These are phyloP conservation scores for Coprinopsis strossmayeri DNA, from an alignment of 768 basidiomycete species.

Conservation along the genomic window DNA sequence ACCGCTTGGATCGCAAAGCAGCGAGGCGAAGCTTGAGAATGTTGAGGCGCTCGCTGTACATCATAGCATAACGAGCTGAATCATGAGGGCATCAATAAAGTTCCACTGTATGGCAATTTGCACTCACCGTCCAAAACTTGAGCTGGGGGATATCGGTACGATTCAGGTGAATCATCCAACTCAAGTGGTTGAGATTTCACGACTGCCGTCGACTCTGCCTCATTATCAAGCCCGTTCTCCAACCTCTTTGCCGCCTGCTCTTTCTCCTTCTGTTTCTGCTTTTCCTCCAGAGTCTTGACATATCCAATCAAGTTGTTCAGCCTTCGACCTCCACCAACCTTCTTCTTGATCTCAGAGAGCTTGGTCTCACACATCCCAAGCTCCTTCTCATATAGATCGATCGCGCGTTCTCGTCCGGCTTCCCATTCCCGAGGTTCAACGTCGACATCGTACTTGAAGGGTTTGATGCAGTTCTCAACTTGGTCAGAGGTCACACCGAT, in stretches of 20 bases:
- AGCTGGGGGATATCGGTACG: constrained; percentile 87
- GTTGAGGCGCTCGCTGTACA: constrained; percentile 75
- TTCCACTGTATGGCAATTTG: too few relatives aligned
- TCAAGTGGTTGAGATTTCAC: constrained; percentile 15
- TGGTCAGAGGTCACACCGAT: constrained; percentile 95
- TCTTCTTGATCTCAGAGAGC: constrained; percentile 78
- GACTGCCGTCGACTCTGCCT: constrained; percentile 12
- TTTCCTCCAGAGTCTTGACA: constrained; percentile 77
- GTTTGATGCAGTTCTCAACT: constrained; percentile 99
- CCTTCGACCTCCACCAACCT: constrained; percentile 83
- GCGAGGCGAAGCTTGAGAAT: constrained; percentile 83
- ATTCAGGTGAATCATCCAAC: constrained; percentile 48
- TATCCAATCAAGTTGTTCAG: constrained; percentile 72
- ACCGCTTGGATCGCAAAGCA: constrained; percentile 85
- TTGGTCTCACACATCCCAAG: constrained; percentile 78
- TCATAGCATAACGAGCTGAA: constrained; percentile 85
- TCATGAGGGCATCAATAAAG: constrained; percentile 10
- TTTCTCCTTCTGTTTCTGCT: constrained; percentile 33
- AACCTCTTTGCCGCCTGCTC: constrained; percentile 51
- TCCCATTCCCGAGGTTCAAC: constrained; percentile 94
- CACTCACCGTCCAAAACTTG: constrained; percentile 85
- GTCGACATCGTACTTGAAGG: constrained; percentile 97
- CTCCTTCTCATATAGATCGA: constrained; percentile 82
- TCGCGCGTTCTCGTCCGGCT: constrained; percentile 63
- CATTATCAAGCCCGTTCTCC: constrained; percentile 27